A percentile compares a stretch with the other conserved stretches of the same genome.
Conservation (phyloP, 306 rosid genomes). For the Quercus alba region DNA sequence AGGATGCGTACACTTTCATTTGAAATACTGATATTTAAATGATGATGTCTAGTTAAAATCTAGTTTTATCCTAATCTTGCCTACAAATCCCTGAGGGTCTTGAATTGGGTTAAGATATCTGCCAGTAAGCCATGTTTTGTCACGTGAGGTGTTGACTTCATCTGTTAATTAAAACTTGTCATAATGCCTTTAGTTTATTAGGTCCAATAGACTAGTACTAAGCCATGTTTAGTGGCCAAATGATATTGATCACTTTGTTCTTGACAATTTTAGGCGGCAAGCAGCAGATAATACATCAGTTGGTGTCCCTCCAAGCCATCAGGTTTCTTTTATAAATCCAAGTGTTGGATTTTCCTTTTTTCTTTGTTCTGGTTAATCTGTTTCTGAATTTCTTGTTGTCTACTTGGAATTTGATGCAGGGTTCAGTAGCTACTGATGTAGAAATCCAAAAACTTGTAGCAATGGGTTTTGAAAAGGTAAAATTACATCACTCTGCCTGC, state of each 20-base stretch:
- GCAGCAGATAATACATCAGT: conserved; percentile 34
- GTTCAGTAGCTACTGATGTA: conserved; percentile 63
- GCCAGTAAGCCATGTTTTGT: neutral
- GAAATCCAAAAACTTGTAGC: conserved; percentile 71
- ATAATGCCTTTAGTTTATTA: neutral
- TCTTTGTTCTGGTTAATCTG: conserved; percentile 20
- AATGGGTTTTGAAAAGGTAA: conserved; percentile 98
- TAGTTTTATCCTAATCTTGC: neutral
- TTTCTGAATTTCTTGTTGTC: conserved; percentile 18
- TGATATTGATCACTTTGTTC: conserved; percentile 7
- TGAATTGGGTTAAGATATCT: neutral
- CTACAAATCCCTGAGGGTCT: neutral
- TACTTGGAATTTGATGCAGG: conserved; percentile 45
- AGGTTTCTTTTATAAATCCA: conserved; percentile 44
- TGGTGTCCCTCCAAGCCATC: conserved; percentile 49
- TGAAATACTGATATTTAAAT: neutral
- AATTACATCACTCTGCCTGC: conserved; percentile 1
- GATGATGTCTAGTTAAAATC: neutral
- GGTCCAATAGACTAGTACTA: neutral
- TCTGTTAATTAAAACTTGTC: neutral
- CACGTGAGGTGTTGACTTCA: neutral
- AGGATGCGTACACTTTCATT: neutral
- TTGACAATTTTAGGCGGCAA: conserved; percentile 45
- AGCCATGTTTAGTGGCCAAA: conserved; percentile 14
- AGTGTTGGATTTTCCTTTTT: conserved; percentile 2